Evolutionary conservation across 371 early-diverging fungal species (phyloP).

Genomic region (Amoeboaphelidium protococcarum): DNA sequence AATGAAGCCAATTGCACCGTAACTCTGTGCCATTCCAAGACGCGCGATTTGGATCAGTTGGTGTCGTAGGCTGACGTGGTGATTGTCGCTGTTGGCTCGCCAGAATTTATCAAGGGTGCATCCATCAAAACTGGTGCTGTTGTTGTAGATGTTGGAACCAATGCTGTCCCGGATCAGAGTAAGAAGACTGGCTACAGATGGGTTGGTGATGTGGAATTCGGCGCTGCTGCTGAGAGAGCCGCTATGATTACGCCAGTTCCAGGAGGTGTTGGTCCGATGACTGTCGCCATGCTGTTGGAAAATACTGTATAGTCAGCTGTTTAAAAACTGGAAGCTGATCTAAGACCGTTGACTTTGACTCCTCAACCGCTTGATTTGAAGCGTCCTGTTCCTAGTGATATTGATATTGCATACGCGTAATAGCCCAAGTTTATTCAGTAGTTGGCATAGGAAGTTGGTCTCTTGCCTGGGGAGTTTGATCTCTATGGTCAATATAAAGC

Average conservation of each 20-base stretch:
- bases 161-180: constrained; percentile 47
- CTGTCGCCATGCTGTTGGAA: constrained; percentile 73
- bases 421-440: constrained; percentile 48
- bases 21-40: constrained; percentile 66
- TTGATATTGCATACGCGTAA: constrained; percentile 68
- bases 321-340: not conserved
- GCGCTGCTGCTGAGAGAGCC: constrained; percentile 31
- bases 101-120: constrained; percentile 48
- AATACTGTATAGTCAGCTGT: constrained; percentile 30
- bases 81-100: constrained; percentile 56
- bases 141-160: constrained; percentile 84
- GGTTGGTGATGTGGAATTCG: constrained; percentile 79
- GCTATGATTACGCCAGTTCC: constrained; percentile 74
- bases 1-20: constrained; percentile 55
- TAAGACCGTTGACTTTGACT: not conserved
- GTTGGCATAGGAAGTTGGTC: constrained; percentile 57
- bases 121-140: constrained; percentile 78
- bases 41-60: constrained; percentile 33
- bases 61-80: constrained; percentile 56
- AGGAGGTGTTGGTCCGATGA: constrained; percentile 74
- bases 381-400: constrained; percentile 66
- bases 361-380: constrained; percentile 20
- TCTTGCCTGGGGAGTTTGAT: constrained; percentile 43
- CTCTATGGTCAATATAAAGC: constrained; percentile 66
- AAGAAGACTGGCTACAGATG: constrained; percentile 61